Evolutionary conservation across 2,329 filamentous ascomycete species (phyloP).

Genomic region (Lojkania enalia): DNA sequence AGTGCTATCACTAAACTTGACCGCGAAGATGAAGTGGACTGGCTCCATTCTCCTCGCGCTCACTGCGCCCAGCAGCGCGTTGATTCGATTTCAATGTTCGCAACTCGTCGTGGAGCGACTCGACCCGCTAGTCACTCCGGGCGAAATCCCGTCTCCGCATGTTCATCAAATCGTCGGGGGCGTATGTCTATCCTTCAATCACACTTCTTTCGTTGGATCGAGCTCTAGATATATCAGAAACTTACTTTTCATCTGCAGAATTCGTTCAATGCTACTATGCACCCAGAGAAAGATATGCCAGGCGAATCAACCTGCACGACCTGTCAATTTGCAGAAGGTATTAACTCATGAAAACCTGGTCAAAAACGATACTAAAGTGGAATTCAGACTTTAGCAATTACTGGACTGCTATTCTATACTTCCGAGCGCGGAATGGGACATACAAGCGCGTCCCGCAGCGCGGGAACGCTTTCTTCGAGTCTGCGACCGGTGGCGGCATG

Average conservation of each 20-base stretch:
- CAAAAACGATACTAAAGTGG: neutral
- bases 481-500: conserved; percentile 27
- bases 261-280: conserved; percentile 28
- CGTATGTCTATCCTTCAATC: too few relatives aligned
- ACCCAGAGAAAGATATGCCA: conserved; percentile 21
- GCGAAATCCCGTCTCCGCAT: conserved; percentile 25
- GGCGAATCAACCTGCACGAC: conserved; percentile 25
- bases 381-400: conserved; percentile 27
- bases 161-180: conserved; percentile 18
- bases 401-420: conserved; percentile 36
- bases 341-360: neutral
- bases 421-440: conserved; percentile 31
- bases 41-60: conserved; percentile 11
- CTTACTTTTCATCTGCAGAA: too few relatives aligned
- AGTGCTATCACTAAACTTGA: neutral
- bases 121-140: conserved; percentile 29
- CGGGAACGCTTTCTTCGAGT: conserved; percentile 18
- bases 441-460: conserved; percentile 32
- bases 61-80: conserved; percentile 6
- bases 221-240: too few relatives aligned
- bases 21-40: conserved; percentile 10
- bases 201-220: too few relatives aligned
- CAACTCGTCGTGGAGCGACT: conserved; percentile 31
- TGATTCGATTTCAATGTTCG: conserved; percentile 30
- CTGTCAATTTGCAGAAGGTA: conserved; percentile 31